Percentiles rank a stretch among this genome's conserved stretches.
phyloP scores from a whole-genome alignment of 805 yeast genomes.

The Ogataea pignaliae region DNA sequence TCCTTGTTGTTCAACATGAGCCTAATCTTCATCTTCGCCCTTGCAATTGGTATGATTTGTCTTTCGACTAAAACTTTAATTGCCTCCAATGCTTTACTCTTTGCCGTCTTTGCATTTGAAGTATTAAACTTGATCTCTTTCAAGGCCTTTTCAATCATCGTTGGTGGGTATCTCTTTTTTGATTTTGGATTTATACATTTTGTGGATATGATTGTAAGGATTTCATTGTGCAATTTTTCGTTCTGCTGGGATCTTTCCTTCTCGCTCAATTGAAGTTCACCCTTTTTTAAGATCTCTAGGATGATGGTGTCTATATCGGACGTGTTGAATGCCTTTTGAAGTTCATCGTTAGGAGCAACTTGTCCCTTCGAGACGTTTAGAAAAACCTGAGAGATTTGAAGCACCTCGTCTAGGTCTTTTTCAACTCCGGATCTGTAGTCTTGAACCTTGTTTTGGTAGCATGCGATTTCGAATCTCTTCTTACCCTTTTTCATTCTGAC shows the following conservation, averaged over 20 bases:
- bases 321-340: constrained; percentile 67
- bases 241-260: constrained; percentile 84
- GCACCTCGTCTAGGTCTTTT: constrained; percentile 90
- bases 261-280: constrained; percentile 92
- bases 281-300: constrained; percentile 77
- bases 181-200: constrained; percentile 90
- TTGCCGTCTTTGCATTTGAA: constrained; percentile 54
- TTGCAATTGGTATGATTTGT: constrained; percentile 86
- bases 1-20: constrained; percentile 54
- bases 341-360: constrained; percentile 84
- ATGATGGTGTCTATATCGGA: constrained; percentile 73
- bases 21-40: constrained; percentile 89
- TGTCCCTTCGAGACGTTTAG: constrained; percentile 91
- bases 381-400: constrained; percentile 94
- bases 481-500: constrained; percentile 89
- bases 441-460: constrained; percentile 95
- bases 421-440: constrained; percentile 89
- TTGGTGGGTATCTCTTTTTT: constrained; percentile 88
- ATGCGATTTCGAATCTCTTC: constrained; percentile 90
- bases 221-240: constrained; percentile 51
- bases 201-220: constrained; percentile 76
- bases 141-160: constrained; percentile 87
- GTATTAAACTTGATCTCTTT: constrained; percentile 75
- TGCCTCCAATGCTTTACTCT: constrained; percentile 88
- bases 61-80: constrained; percentile 69